Conservation (phyloP, 345 rosid species). For the Populus alba region DNA sequence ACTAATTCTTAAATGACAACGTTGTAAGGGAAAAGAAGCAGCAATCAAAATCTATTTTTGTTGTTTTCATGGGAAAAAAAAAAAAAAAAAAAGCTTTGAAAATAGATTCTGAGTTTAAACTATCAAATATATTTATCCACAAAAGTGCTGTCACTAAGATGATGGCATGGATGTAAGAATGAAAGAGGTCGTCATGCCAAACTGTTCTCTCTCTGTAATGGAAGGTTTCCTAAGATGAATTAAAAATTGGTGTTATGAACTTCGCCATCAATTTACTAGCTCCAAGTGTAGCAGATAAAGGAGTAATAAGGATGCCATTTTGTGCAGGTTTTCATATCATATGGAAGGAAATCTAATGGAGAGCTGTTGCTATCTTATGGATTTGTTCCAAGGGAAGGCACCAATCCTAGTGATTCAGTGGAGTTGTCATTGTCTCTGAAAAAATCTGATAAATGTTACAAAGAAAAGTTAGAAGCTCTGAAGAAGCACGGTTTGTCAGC, state of each 20-base stretch:
- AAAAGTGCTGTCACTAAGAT: not conserved
- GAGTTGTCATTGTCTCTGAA: conserved; percentile 67
- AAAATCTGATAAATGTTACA: conserved; percentile 71
- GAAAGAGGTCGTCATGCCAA: not conserved
- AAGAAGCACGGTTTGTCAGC: conserved; percentile 68
- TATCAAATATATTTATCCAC: not conserved
- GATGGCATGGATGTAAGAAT: not conserved
- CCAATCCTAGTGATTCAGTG: conserved; percentile 86
- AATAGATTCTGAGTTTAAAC: not conserved
- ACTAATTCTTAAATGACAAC: too few relatives aligned
- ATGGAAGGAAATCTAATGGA: conserved; percentile 90
- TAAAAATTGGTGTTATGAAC: not conserved
- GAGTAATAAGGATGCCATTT: conserved; percentile 1
- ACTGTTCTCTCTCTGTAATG: not conserved
- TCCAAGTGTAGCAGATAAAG: not conserved
- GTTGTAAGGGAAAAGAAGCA: not conserved
- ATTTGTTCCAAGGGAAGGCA: conserved; percentile 89
- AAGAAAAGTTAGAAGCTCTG: conserved; percentile 77
- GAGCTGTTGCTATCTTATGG: conserved; percentile 90
- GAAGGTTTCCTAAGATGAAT: not conserved
- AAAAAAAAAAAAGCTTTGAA: not conserved
- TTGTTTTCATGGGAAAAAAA: not conserved
- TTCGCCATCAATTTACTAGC: not conserved
- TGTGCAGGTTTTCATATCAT: conserved; percentile 93
- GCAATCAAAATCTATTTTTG: not conserved